Evolutionary conservation across 169 alveolate genomes (phyloP).

Genomic region (Eimeria zaria): DNA sequence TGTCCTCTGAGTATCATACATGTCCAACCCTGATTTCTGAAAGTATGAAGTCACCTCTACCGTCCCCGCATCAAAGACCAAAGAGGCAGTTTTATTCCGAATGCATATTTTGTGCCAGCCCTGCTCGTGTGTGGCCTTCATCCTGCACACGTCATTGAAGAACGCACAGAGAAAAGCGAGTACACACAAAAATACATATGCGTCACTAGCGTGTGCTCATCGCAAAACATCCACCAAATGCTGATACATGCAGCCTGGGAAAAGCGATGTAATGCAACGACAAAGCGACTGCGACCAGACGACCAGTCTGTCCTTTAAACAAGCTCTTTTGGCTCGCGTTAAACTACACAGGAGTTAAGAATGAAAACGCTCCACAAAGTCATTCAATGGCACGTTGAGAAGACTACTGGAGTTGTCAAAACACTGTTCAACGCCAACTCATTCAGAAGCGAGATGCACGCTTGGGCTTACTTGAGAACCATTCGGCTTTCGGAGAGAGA

Average conservation of each 20-base stretch:
- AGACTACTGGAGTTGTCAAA: background rate
- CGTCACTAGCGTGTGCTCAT: background rate
- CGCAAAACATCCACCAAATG: background rate
- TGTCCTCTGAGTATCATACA: constrained; percentile 47
- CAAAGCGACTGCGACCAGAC: background rate
- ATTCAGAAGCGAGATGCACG: background rate
- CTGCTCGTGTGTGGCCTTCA: background rate
- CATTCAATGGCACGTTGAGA: background rate
- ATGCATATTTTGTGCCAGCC: constrained; percentile 78
- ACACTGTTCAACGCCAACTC: background rate
- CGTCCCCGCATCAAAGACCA: constrained; percentile 74
- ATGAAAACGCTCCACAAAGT: background rate
- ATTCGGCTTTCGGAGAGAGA: constrained; percentile 69
- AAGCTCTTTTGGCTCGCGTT: background rate
- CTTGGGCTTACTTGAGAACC: constrained; percentile 59
- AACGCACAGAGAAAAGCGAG: background rate
- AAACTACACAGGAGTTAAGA: background rate
- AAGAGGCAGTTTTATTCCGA: background rate
- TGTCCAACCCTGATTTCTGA: constrained; percentile 70
- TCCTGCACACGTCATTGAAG: constrained; percentile 9
- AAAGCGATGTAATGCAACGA: background rate
- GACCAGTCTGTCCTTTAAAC: background rate
- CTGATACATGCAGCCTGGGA: background rate
- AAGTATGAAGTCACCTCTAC: constrained; percentile 37
- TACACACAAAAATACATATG: background rate